These are phyloP conservation scores for Cyclostephanos invisitatus DNA, from an alignment of 108 stramenopile species.

Conservation along the genomic window DNA sequence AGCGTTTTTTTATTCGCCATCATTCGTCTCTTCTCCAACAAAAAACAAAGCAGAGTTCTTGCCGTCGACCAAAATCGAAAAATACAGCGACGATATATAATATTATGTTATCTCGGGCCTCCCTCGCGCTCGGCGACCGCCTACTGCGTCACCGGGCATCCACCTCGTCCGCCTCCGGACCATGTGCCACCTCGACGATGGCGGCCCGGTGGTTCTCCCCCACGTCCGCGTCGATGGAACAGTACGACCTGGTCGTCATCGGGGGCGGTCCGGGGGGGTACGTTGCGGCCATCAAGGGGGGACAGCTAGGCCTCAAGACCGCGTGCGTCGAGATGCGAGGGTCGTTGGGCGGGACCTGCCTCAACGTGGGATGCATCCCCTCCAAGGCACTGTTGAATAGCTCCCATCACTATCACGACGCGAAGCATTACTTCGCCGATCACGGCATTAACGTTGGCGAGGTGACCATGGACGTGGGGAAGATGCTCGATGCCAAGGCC, in stretches of 20 bases:
- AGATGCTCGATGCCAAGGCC: constrained; percentile 92
- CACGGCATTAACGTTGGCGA: constrained; percentile 91
- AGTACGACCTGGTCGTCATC: constrained; percentile 51
- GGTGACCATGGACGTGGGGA: constrained; percentile 88
- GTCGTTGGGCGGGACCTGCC: constrained; percentile 92
- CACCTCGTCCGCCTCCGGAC: background rate
- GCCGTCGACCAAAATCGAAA: no score
- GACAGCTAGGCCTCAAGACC: constrained; percentile 97
- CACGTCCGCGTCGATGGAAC: constrained; percentile 33
- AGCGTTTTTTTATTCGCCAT: no score
- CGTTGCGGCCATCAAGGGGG: constrained; percentile 99
- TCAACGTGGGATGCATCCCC: constrained; percentile 99
- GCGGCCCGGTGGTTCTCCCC: constrained; percentile 23
- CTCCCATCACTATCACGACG: constrained; percentile 96
- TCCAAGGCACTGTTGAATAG: constrained; percentile 97
- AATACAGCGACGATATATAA: constrained; percentile 1
- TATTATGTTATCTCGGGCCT: constrained; percentile 25
- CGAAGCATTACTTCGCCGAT: constrained; percentile 92
- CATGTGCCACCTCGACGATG: background rate
- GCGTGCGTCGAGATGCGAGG: constrained; percentile 99
- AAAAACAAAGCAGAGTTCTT: no score
- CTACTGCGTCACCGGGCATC: constrained; percentile 2
- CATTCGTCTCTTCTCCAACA: no score
- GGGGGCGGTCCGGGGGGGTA: constrained; percentile 99
- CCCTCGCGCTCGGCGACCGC: constrained; percentile 11